A percentile compares a stretch with the other conserved stretches of the same genome.
Evolutionary conservation across 176 grass and related monocot species (phyloP).

Genomic region (Ensete ventricosum): DNA sequence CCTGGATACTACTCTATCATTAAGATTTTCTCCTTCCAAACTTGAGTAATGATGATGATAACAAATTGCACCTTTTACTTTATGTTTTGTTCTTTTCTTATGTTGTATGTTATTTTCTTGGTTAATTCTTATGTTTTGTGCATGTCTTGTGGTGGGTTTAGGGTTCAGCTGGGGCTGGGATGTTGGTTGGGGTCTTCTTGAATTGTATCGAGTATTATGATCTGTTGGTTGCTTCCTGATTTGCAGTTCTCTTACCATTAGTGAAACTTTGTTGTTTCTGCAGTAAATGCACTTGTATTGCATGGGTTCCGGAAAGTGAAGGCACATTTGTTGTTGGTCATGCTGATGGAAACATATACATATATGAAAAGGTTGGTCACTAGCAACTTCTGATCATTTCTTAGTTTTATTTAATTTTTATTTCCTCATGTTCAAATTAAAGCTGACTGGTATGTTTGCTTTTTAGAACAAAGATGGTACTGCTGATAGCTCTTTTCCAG

Average conservation of each 20-base stretch:
- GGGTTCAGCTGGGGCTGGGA: too few species aligned
- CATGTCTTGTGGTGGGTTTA: too few species aligned
- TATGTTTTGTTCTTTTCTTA: too few species aligned
- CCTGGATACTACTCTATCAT: too few species aligned
- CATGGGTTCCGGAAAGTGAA: constrained; percentile 13
- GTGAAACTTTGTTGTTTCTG: background rate
- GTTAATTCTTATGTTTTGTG: too few species aligned
- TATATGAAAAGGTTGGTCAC: constrained; percentile 77
- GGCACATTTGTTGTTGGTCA: constrained; percentile 19
- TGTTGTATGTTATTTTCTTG: too few species aligned
- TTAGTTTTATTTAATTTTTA: constrained; percentile 8
- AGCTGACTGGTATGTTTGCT: constrained; percentile 2
- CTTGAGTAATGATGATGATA: too few species aligned
- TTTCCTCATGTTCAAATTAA: constrained; percentile 8
- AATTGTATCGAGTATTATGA: background rate
- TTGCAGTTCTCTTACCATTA: background rate
- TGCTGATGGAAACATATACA: constrained; percentile 12
- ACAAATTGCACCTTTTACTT: too few species aligned
- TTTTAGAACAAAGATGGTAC: constrained; percentile 83
- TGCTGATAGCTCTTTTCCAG: constrained; percentile 80
- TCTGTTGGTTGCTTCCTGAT: background rate
- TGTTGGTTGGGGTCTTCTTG: background rate
- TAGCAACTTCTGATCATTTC: constrained; percentile 14
- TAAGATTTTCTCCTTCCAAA: too few species aligned
- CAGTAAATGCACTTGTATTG: constrained; percentile 14